phyloP scores from a whole-genome alignment of 2,329 filamentous ascomycete species.

The Phaeophleospora eucalypticola region DNA sequence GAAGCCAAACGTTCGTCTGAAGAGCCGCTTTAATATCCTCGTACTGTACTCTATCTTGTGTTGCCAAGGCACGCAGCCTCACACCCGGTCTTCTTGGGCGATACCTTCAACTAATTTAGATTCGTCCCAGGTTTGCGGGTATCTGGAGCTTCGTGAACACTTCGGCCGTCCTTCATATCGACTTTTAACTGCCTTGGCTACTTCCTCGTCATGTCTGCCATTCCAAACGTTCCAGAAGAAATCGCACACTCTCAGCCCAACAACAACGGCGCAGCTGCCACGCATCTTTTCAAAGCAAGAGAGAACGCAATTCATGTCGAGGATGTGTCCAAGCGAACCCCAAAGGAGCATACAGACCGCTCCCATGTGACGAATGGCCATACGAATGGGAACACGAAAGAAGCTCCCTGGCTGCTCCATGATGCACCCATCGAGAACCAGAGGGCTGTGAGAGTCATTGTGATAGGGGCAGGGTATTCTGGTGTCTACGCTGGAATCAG shows the following conservation, averaged over 20 bases:
- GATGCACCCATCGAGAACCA: slow-evolving; percentile 42
- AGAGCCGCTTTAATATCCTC: too few relatives aligned
- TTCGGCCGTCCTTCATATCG: too few relatives aligned
- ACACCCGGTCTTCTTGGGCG: too few relatives aligned
- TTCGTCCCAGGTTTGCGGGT: too few relatives aligned
- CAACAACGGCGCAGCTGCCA: slow-evolving; percentile 16
- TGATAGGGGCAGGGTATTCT: slow-evolving; percentile 44
- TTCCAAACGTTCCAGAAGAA: slow-evolving; percentile 28
- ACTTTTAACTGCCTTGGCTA: too few relatives aligned
- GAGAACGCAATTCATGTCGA: slow-evolving; percentile 12
- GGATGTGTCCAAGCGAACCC: slow-evolving; percentile 2
- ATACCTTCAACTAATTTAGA: too few relatives aligned
- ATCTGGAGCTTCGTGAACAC: too few relatives aligned
- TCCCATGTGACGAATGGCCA: slow-evolving; percentile 12
- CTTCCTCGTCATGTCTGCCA: slow-evolving; percentile 33
- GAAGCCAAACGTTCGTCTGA: too few relatives aligned
- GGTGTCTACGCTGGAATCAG: slow-evolving; percentile 44
- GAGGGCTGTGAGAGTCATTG: slow-evolving; percentile 41
- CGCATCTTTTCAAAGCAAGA: slow-evolving; percentile 20
- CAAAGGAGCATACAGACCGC: too few relatives aligned
- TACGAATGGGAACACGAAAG: slow-evolving; percentile 9
- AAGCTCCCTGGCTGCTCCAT: slow-evolving; percentile 30
- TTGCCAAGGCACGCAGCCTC: too few relatives aligned
- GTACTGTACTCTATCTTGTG: too few relatives aligned
- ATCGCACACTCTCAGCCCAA: slow-evolving; percentile 12